These are phyloP conservation scores for Yarrowia alimentaria DNA, from an alignment of 805 yeast genomes.

Conservation along the genomic window DNA sequence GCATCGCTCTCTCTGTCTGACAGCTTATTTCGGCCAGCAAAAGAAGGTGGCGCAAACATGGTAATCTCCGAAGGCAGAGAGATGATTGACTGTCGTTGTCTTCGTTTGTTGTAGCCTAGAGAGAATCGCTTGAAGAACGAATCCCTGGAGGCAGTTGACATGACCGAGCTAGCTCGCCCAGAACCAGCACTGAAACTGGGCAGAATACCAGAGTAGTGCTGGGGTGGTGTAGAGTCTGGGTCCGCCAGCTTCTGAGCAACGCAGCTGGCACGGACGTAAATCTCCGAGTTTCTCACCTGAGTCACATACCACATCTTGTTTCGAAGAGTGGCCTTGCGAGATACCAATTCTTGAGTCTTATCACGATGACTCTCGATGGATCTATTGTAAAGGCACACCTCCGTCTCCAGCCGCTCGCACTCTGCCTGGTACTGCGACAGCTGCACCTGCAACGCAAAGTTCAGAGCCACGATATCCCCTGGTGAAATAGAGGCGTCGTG, in stretches of 20 bases:
- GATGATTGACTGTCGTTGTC: constrained; percentile 35
- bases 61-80: constrained; percentile 34
- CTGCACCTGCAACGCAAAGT: constrained; percentile 13
- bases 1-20: constrained; percentile 40
- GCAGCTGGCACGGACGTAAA: constrained; percentile 35
- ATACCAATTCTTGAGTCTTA: constrained; percentile 14
- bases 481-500: constrained; percentile 12
- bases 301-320: constrained; percentile 36
- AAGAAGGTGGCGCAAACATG: constrained; percentile 37
- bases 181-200: too few relatives aligned
- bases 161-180: constrained; percentile 29
- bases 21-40: constrained; percentile 37
- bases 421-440: constrained; percentile 18
- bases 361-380: constrained; percentile 15
- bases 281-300: constrained; percentile 32
- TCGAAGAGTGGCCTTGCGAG: constrained; percentile 29
- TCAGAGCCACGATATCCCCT: constrained; percentile 13
- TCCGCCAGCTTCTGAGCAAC: constrained; percentile 32
- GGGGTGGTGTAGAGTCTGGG: constrained; percentile 6
- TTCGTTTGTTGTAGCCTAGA: constrained; percentile 29
- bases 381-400: constrained; percentile 17
- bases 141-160: constrained; percentile 30
- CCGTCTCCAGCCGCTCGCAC: constrained; percentile 21
- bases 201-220: too few relatives aligned
- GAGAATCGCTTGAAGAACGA: constrained; percentile 33